phyloP scores from a whole-genome alignment of 805 yeast genomes.

The Teunomyces pallodes region DNA sequence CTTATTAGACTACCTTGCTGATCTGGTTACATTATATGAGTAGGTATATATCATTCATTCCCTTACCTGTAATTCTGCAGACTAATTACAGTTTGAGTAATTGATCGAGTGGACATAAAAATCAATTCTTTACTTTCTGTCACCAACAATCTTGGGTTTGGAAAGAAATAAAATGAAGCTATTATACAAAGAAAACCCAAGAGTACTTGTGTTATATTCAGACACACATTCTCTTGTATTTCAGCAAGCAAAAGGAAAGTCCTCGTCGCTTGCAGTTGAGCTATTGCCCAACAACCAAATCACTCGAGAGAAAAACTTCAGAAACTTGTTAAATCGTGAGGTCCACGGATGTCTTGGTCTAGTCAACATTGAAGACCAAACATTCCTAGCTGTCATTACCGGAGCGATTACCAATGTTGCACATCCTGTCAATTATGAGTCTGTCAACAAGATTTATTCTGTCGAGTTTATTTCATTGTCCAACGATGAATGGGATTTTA shows the following conservation, averaged over 20 bases:
- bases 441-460: conserved; percentile 74
- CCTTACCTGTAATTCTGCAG: conserved; percentile 1
- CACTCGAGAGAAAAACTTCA: conserved; percentile 37
- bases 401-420: conserved; percentile 72
- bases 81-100: conserved; percentile 4
- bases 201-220: conserved; percentile 29
- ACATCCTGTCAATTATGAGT: conserved; percentile 72
- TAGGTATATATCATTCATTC: background rate
- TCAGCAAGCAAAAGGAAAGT: conserved; percentile 18
- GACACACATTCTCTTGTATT: conserved; percentile 30
- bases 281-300: conserved; percentile 36
- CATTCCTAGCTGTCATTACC: conserved; percentile 76
- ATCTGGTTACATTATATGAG: background rate
- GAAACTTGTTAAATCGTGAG: conserved; percentile 36
- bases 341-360: conserved; percentile 76
- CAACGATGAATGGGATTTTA: conserved; percentile 74
- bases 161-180: conserved; percentile 22
- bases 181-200: conserved; percentile 30
- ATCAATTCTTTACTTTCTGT: background rate
- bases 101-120: conserved; percentile 4
- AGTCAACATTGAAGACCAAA: conserved; percentile 63
- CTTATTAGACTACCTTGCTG: background rate
- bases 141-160: background rate
- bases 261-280: conserved; percentile 46
- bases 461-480: conserved; percentile 85